Conservation (phyloP, 202 grass and related monocot genomes). For the Hordeum pubiflorum region DNA sequence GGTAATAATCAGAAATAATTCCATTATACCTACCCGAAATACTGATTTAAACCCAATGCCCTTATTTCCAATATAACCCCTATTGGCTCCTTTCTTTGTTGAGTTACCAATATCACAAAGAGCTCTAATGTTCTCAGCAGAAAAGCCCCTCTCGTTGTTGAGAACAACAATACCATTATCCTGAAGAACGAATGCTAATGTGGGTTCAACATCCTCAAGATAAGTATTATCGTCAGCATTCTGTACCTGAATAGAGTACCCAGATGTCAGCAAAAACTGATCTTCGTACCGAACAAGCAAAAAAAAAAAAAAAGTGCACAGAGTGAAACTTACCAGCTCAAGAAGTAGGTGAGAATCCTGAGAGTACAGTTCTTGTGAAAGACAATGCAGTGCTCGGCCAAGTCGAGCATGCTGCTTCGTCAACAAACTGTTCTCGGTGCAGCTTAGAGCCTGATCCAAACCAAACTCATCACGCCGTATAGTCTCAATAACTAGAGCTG, state of each 20-base stretch:
- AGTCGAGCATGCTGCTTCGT: conserved; percentile 89
- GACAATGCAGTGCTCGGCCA: conserved; percentile 90
- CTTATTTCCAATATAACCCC: conserved; percentile 90
- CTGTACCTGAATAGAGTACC: conserved; percentile 59
- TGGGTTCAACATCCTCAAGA: conserved; percentile 59
- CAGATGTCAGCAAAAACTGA: conserved; percentile 10
- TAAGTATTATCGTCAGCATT: conserved; percentile 94
- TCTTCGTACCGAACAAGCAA: neutral
- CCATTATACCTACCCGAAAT: conserved; percentile 60
- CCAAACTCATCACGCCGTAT: conserved; percentile 91
- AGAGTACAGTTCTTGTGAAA: conserved; percentile 91
- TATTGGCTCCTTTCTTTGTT: conserved; percentile 77
- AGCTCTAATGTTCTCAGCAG: conserved; percentile 79
- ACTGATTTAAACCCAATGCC: conserved; percentile 97
- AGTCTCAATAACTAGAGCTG: conserved; percentile 54
- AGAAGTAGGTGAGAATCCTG: conserved; percentile 93
- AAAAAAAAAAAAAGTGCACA: conserved; percentile 8
- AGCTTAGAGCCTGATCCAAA: conserved; percentile 50
- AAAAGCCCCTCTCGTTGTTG: conserved; percentile 81
- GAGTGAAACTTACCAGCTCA: conserved; percentile 61
- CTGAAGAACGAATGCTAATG: conserved; percentile 79
- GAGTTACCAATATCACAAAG: conserved; percentile 93
- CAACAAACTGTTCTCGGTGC: conserved; percentile 54
- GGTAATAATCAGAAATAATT: neutral
- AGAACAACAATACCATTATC: conserved; percentile 72